Conservation (phyloP, 345 rosid genomes). For the Aquilaria yunnanensis region DNA sequence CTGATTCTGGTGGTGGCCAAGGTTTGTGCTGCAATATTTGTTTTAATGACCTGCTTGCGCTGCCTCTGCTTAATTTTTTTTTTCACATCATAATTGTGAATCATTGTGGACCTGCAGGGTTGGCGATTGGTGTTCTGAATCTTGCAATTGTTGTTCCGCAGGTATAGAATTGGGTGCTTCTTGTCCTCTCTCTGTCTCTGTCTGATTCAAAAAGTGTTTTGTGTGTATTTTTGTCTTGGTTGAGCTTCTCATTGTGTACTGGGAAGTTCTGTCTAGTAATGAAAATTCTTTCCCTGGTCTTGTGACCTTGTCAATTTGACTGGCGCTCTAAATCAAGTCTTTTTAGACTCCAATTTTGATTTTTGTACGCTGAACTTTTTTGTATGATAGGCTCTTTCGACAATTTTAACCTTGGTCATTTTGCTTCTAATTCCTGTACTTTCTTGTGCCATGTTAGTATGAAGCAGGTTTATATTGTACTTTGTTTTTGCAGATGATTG, state of each 20-base stretch:
- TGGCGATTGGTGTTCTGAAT: constrained; percentile 94
- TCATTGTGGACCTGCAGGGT: constrained; percentile 42
- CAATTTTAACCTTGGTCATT: no score
- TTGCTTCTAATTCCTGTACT: not conserved
- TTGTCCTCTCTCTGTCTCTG: not conserved
- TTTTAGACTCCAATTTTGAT: no score
- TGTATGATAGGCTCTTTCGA: no score
- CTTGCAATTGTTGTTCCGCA: constrained; percentile 94
- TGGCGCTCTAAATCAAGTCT: no score
- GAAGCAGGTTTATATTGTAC: constrained; percentile 10
- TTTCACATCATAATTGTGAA: not conserved
- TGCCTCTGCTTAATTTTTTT: not conserved
- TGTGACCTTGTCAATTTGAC: no score
- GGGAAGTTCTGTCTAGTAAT: no score
- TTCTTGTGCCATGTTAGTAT: not conserved
- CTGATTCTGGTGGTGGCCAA: constrained; percentile 96
- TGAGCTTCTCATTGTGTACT: no score
- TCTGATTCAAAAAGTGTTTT: not conserved
- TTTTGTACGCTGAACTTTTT: no score
- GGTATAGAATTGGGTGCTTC: constrained; percentile 25
- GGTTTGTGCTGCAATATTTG: constrained; percentile 40
- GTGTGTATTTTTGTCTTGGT: no score
- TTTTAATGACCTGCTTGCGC: constrained; percentile 7
- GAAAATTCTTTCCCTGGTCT: no score
- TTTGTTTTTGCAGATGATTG: constrained; percentile 52